A percentile compares a stretch with the other conserved stretches of the same genome.
Conservation (phyloP, 257 asterid genomes). For the Ophiorrhiza pumila region DNA sequence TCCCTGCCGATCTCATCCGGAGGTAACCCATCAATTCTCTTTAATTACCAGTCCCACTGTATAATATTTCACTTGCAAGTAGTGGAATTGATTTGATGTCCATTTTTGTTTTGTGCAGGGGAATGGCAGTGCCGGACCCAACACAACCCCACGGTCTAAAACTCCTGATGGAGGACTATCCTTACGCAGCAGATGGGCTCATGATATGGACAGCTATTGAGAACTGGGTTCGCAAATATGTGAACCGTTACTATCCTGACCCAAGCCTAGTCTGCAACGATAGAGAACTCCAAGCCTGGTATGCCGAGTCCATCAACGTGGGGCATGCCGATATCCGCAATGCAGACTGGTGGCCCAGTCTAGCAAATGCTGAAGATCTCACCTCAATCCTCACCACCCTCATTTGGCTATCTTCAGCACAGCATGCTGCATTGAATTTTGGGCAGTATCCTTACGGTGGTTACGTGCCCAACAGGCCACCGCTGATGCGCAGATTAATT, state of each 20-base stretch:
- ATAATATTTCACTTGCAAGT: too few species aligned
- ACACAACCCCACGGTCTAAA: constrained; percentile 72
- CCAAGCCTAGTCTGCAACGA: constrained; percentile 62
- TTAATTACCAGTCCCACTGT: too few species aligned
- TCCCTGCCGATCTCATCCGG: constrained; percentile 88
- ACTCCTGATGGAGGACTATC: constrained; percentile 71
- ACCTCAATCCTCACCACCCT: constrained; percentile 71
- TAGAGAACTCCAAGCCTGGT: constrained; percentile 95
- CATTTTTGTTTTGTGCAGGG: constrained; percentile 65
- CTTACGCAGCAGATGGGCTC: constrained; percentile 85
- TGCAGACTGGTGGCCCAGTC: constrained; percentile 90
- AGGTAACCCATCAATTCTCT: constrained; percentile 40
- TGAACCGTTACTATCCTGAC: constrained; percentile 62
- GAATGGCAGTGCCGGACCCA: constrained; percentile 85
- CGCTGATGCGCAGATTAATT: constrained; percentile 72
- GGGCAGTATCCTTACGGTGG: constrained; percentile 99
- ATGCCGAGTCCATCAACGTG: constrained; percentile 78
- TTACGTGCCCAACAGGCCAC: constrained; percentile 92
- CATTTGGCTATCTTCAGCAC: constrained; percentile 91
- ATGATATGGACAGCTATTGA: constrained; percentile 80
- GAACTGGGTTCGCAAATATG: constrained; percentile 60
- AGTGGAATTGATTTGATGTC: too few species aligned
- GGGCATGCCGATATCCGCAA: constrained; percentile 77
- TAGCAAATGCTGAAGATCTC: constrained; percentile 67
- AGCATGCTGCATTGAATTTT: constrained; percentile 89